phyloP scores from a whole-genome alignment of 2,329 filamentous ascomycete genomes.

The Talaromyces amestolkiae region DNA sequence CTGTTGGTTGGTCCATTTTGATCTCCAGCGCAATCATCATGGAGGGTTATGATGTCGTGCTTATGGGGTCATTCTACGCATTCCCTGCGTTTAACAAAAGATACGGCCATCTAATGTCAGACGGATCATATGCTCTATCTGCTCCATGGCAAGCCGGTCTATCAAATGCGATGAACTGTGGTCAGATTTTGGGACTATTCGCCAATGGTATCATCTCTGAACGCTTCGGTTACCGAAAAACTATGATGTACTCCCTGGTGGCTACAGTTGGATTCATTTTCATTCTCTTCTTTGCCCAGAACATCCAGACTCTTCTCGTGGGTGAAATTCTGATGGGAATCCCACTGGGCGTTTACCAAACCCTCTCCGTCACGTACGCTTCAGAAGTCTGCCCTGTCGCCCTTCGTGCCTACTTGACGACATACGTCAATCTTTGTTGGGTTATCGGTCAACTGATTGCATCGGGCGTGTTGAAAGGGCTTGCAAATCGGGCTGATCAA shows the following conservation, averaged over 20 bases:
- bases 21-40: constrained; percentile 87
- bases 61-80: constrained; percentile 76
- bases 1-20: constrained; percentile 75
- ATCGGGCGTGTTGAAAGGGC: constrained; percentile 49
- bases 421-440: constrained; percentile 48
- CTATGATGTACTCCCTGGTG: constrained; percentile 47
- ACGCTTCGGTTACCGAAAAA: constrained; percentile 52
- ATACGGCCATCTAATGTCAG: constrained; percentile 33
- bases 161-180: constrained; percentile 43
- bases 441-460: constrained; percentile 52
- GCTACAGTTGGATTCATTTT: constrained; percentile 48
- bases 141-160: constrained; percentile 48
- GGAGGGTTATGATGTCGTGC: constrained; percentile 82
- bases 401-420: constrained; percentile 46
- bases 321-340: constrained; percentile 52
- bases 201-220: constrained; percentile 52
- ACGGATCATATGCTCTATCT: constrained; percentile 40
- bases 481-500: constrained; percentile 45
- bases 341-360: constrained; percentile 53
- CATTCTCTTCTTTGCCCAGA: constrained; percentile 52
- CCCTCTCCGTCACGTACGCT: constrained; percentile 46
- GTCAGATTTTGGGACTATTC: constrained; percentile 51
- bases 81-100: constrained; percentile 42
- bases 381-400: constrained; percentile 49
- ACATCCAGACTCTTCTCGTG: constrained; percentile 46